Evolutionary conservation across 2,329 filamentous ascomycete genomes (phyloP), one percentile per base, ranked within the genome.

Genomic region (Cryphonectria nitschkei): DNA sequence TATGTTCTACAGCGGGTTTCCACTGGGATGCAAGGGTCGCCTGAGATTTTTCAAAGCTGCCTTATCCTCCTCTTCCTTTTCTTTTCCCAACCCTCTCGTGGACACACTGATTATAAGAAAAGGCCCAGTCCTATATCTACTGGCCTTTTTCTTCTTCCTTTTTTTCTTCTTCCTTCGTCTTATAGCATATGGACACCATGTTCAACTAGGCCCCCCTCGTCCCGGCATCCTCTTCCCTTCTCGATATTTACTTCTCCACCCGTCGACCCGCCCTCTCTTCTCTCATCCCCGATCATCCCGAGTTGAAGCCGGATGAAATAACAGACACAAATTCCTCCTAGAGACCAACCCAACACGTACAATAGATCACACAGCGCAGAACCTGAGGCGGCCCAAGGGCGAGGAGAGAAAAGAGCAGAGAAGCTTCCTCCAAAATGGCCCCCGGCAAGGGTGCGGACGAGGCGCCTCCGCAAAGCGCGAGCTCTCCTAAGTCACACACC

Each of bases 401-500:
- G 29, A 32, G 29, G 46, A 22, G 22, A 26, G 6, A 11, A 7
- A 50, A 50, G 22, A 46, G 16, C 43, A 46, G 16, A 19, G 32
- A 19, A 2, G 29, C 22, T 6, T n/a, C 41, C 22, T 41, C 43
- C 43, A 46, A 16, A 5, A 64, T 46, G 29, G 9, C 43, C 37
- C 37, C 63, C 19, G 14, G 41, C 26, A 50, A 68, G 16, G 54
- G 54, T 29, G 54, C 26, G 5, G 54, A 61, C 64, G 68, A 70
- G 16, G 72, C 75, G 66, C 68, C 74, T 70, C 75, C 76, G 41
- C 75, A 76, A 73, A 76, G 76, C 74, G 75, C 75, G 26, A 69
- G 68, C 60, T 75, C 75, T 50, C 75, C 75, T 22, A 76, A 76
- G 68, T 72, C 75, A 29, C 74, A 76, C 72, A 88, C 88, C 78